A percentile compares a stretch with the other conserved stretches of the same genome.
phyloP scores from a whole-genome alignment of 306 rosid genomes.

The Corylus heterophylla region DNA sequence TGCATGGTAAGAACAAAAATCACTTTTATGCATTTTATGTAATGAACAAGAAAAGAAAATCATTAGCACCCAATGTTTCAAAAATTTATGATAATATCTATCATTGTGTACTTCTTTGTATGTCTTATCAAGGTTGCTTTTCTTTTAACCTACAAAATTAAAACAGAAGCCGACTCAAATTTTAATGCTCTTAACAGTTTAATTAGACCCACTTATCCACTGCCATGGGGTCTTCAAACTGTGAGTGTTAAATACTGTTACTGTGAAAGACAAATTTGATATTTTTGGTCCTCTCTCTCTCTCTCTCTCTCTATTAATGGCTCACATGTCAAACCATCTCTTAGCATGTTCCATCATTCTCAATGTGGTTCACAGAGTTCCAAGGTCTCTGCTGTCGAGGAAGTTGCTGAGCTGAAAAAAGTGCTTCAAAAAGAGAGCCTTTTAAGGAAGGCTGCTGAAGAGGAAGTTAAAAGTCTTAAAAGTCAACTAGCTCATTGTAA shows the following conservation, averaged over 20 bases:
- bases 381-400: slow-evolving; percentile 46
- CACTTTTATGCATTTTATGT: background rate
- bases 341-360: background rate
- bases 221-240: background rate
- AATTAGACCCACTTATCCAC: background rate
- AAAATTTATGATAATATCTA: background rate
- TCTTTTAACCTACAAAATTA: background rate
- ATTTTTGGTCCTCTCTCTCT: background rate
- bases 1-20: background rate
- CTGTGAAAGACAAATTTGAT: background rate
- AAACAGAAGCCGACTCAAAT: background rate
- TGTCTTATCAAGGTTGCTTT: background rate
- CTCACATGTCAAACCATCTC: slow-evolving; percentile 26
- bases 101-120: background rate
- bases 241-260: background rate
- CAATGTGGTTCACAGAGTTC: slow-evolving; percentile 29
- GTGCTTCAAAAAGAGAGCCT: slow-evolving; percentile 65
- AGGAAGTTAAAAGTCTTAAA: slow-evolving; percentile 67
- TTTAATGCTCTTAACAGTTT: background rate
- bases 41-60: background rate
- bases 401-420: slow-evolving; percentile 70
- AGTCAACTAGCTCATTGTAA: slow-evolving; percentile 66
- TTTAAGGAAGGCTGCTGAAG: slow-evolving; percentile 80
- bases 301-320: background rate
- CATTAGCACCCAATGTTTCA: background rate